phyloP scores from a whole-genome alignment of 805 yeast genomes.

The Zygosaccharomyces bailii region DNA sequence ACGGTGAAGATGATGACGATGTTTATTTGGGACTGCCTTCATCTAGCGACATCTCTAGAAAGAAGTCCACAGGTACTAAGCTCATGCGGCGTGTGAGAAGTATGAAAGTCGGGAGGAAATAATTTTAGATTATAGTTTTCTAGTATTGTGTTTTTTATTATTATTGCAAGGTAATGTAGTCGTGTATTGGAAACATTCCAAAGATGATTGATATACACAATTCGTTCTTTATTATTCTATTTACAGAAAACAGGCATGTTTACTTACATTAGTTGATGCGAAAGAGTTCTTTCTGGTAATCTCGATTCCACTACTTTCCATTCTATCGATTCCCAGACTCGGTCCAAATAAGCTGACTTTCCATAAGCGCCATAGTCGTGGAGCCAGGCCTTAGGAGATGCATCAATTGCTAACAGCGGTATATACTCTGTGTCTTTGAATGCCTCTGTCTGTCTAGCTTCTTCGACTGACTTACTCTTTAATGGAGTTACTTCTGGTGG shows the following conservation, averaged over 20 bases:
- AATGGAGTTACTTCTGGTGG: background rate
- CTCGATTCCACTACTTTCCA: slow-evolving; percentile 64
- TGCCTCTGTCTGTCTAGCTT: slow-evolving; percentile 37
- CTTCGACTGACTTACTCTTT: slow-evolving; percentile 34
- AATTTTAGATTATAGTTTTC: slow-evolving; percentile 2
- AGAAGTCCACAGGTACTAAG: slow-evolving; percentile 45
- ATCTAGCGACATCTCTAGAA: slow-evolving; percentile 24
- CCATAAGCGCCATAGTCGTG: slow-evolving; percentile 79
- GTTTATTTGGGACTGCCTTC: slow-evolving; percentile 31
- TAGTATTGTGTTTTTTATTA: background rate
- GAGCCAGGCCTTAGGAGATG: slow-evolving; percentile 65
- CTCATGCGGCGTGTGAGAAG: slow-evolving; percentile 84
- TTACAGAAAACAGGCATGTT: background rate
- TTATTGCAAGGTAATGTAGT: background rate
- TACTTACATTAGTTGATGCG: slow-evolving; percentile 8
- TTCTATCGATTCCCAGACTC: slow-evolving; percentile 65
- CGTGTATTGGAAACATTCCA: background rate
- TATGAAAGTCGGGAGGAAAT: slow-evolving; percentile 65
- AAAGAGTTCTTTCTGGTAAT: slow-evolving; percentile 28
- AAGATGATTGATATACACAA: no score
- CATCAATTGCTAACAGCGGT: slow-evolving; percentile 70
- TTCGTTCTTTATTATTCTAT: no score
- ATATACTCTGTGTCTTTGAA: slow-evolving; percentile 35
- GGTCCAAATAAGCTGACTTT: slow-evolving; percentile 57
- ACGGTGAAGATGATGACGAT: slow-evolving; percentile 30